Base-by-base conservation (phyloP, 495 filamentous ascomycete species). In the Neurospora intermedia region DNA sequence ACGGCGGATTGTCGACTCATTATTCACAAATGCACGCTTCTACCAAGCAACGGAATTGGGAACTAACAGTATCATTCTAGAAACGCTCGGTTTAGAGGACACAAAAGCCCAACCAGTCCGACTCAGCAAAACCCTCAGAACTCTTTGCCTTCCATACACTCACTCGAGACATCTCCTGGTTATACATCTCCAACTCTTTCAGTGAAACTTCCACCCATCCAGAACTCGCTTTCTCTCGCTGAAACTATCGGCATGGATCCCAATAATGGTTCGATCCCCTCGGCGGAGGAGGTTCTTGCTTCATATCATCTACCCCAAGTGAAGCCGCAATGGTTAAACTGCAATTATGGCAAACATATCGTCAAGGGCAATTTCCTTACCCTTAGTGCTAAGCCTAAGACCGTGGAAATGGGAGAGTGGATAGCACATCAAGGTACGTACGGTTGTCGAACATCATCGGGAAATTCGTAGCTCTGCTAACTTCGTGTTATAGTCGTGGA, bases 301-400 rank as follows among this genome's bases (percentile, higher is more conserved):
- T 79, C 81, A 8, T 89, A 89, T 74, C 86, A 87, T 73, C 81
- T 89, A 11, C 91, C 81, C 4, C 71, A 75, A 6, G 74, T 77
- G n/a, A 80, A 82, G 71, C 81, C 81, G 4, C 70, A 81, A 20
- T 83, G 81, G 81, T 80, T 83, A 45, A 81, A 93, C 76, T 89
- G 93, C 75, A 89, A 91, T 78, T 93, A 94, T 80, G 89, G 91
- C 70, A 91, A 90, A 76, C 87, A 97, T 76, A 95, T 96, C 75
- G 94, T 97, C 76, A 96, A 93, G 83, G 94, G 94, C 45, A 98
- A 97, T 82, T 97, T 97, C 80, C 91, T 96, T 89, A 97, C 94
- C 35, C 82, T 98, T 69, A 95, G 93, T 77, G 93, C 93, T 69
- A 93, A 93, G 80, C 94, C 94, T n/a, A 92, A 93, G 81, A 93